Conservation (phyloP, 2,329 filamentous ascomycete genomes). For the Cryphonectria radicalis region DNA sequence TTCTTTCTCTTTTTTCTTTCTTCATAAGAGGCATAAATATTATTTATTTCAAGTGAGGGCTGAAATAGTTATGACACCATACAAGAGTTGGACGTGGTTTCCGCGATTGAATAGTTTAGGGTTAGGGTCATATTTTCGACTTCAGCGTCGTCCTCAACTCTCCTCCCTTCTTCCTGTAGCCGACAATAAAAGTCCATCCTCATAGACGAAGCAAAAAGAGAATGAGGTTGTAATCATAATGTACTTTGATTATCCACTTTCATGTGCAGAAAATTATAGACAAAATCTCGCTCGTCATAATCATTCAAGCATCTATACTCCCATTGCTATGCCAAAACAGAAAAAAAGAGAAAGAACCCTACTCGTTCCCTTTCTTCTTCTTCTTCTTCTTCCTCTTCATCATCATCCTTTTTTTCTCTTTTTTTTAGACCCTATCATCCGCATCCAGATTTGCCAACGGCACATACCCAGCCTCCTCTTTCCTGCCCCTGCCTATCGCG, state of each 20-base stretch:
- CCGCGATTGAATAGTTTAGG: neutral
- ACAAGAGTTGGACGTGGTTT: neutral
- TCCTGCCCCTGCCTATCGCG: slow-evolving; percentile 37
- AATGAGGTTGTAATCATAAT: no score
- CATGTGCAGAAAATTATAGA: neutral
- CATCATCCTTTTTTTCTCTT: neutral
- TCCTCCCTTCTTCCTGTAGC: neutral
- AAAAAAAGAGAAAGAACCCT: neutral
- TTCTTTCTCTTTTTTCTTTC: neutral
- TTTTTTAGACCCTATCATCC: slow-evolving; percentile 23
- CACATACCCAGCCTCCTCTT: slow-evolving; percentile 62
- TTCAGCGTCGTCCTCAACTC: neutral
- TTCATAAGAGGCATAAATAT: neutral
- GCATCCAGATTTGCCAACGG: slow-evolving; percentile 58
- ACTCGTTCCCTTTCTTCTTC: neutral
- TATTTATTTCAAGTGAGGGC: neutral
- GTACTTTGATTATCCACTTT: no score
- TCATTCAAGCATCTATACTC: slow-evolving; percentile 5
- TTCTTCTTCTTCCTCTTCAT: neutral
- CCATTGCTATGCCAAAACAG: slow-evolving; percentile 4
- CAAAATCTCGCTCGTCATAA: neutral
- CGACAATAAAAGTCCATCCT: no score
- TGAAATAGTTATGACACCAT: neutral
- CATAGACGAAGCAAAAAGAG: no score
- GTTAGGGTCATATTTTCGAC: neutral